Percentiles rank a stretch among this genome's conserved stretches.
These are phyloP conservation scores for Quercus tomentella DNA, from an alignment of 331 rosid genomes.

Conservation along the genomic window DNA sequence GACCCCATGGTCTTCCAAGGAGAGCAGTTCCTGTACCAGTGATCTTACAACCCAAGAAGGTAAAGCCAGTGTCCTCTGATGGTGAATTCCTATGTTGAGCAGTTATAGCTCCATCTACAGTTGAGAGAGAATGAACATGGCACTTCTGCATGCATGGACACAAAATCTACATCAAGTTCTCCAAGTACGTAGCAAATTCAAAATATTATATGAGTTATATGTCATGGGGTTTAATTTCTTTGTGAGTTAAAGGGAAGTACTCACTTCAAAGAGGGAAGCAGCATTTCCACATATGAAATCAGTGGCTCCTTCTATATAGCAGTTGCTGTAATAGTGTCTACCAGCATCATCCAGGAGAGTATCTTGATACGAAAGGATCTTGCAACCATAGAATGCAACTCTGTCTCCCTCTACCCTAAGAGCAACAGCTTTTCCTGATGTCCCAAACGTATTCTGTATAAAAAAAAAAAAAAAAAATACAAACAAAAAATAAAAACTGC, in stretches of 20 bases:
- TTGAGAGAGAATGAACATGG: constrained; percentile 41
- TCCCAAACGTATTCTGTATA: constrained; percentile 33
- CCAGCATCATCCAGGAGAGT: constrained; percentile 49
- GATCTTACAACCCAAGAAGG: constrained; percentile 38
- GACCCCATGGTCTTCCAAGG: constrained; percentile 57
- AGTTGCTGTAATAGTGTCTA: constrained; percentile 42
- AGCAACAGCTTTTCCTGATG: constrained; percentile 45
- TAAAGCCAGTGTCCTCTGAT: constrained; percentile 44
- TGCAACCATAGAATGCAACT: constrained; percentile 40
- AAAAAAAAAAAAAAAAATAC: background rate
- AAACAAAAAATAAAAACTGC: too few relatives aligned
- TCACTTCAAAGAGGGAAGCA: constrained; percentile 45
- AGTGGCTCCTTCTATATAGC: constrained; percentile 52
- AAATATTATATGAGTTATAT: background rate
- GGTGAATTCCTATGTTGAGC: constrained; percentile 47
- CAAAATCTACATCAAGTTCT: background rate
- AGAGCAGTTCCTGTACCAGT: constrained; percentile 33
- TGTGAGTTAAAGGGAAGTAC: background rate
- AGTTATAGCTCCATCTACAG: constrained; percentile 37
- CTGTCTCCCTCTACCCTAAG: constrained; percentile 38
- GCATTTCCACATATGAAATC: constrained; percentile 61
- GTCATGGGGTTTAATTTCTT: background rate
- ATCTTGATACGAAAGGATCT: constrained; percentile 44
- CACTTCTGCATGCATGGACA: constrained; percentile 32
- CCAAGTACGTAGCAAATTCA: background rate